Evolutionary conservation across 768 basidiomycete genomes (phyloP), one percentile per base, ranked within the genome.

Genomic region (Amanita molliuscula): DNA sequence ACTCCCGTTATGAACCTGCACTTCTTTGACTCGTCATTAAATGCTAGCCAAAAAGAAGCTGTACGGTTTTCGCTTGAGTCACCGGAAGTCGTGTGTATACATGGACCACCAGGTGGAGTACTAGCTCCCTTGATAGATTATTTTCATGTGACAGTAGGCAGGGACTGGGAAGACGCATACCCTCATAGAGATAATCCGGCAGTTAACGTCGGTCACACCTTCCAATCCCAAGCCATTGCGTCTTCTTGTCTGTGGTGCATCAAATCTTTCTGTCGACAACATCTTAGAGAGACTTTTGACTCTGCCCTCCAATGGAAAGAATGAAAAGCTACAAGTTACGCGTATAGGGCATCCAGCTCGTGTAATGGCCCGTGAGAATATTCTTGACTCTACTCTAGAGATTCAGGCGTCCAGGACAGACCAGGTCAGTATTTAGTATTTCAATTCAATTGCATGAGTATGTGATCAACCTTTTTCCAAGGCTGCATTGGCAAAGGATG

Each of bases 101-200:
- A 98, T 59, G 96, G 96, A 0, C 96, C 96, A n/a, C 96, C 96
- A 53, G 95, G 95, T 78, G 60, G 31, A 10, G 31, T 31, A 18
- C 13, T 36, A 8, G 6, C 13, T 23, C 4, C 29, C 38, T 37
- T 7, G 21, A 29, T 42, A 37, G 18, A 18, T 13, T 6, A 42
- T 26, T 23, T 40, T 48, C 6, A 29, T 37, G 48, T 41, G 44
- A 18, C 53, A 40, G 7, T 8, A 11, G 23, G 4, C 44, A 82
- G 83, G 88, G 52, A 95, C 93, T 2, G 95, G 95, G 6, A 98
- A 98, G 71, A 99, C 95, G 0, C 88, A 92, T 56, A 96, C 95
- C 0, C 73, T 99, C 15, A 85, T 97, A 29, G 95, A 99, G 64
- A 77, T 96, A 45, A 88, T 97, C 52, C 81, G 88, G 25, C 94